A percentile compares a stretch with the other conserved stretches of the same genome.
Conservation (phyloP, 148 eudicot species). For the Fallopia convolvulus region DNA sequence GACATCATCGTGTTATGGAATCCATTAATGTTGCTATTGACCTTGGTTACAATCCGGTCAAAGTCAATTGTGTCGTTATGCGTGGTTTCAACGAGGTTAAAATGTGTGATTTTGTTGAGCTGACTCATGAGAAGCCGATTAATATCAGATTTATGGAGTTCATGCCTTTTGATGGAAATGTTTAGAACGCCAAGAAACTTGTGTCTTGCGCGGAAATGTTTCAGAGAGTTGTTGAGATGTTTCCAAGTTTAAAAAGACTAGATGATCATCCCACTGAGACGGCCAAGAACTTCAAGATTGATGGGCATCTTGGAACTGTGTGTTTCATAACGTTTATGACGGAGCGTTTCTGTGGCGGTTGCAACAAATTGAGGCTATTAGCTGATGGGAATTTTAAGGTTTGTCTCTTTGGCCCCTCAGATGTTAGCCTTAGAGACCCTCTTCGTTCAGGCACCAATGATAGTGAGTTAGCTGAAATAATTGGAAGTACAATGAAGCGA, state of each 20-base stretch:
- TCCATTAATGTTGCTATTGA: conserved; percentile 59
- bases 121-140: conserved; percentile 71
- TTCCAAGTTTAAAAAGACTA: conserved; percentile 49
- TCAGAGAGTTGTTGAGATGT: conserved; percentile 61
- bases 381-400: conserved; percentile 98
- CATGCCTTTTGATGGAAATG: conserved; percentile 98
- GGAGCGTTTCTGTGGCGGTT: conserved; percentile 90
- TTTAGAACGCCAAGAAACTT: conserved; percentile 94
- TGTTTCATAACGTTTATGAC: conserved; percentile 98
- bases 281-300: conserved; percentile 84
- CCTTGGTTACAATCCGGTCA: conserved; percentile 84
- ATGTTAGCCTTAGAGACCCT: conserved; percentile 98
- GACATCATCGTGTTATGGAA: conserved; percentile 80
- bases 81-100: conserved; percentile 97
- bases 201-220: conserved; percentile 77
- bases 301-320: no score
- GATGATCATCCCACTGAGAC: conserved; percentile 74
- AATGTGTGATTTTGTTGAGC: conserved; percentile 85
- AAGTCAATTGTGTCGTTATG: conserved; percentile 94
- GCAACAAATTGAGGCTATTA: conserved; percentile 81
- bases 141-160: conserved; percentile 90
- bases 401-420: conserved; percentile 92
- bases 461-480: conserved; percentile 59
- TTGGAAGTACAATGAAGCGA: conserved; percentile 79
- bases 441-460: conserved; percentile 75